Base-by-base conservation (phyloP, 164 flowering plant species). In the Cinnamomum chago region DNA sequence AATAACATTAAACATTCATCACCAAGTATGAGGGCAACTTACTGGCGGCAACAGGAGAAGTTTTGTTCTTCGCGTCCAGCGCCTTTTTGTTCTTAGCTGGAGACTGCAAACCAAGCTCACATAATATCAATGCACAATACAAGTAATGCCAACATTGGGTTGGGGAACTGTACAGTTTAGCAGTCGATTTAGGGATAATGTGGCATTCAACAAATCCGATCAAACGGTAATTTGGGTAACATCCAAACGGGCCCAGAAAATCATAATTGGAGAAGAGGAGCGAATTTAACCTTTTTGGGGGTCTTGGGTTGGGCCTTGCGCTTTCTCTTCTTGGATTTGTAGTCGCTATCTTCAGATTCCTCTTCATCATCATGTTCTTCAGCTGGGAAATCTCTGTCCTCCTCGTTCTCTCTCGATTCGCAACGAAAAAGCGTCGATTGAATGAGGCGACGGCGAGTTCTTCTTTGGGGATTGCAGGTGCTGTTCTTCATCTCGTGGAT, bases 401-500 rank as follows among this genome's bases (percentile, higher is more conserved):
- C 67, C 5, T 7, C 47, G 47, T 75, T 82, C 4, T 50, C 83
- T 10, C 50, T 85, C 10, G 82, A 55, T 47, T 76, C 79, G 60
- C 74, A 82, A 0, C 78, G 80, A 72, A 87, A 81, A 20, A 90
- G 82, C 35, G 88, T 88, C 15, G 91, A 80, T 80, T 90, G 94
- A 25, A 87, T 80, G 69, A 87, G 69, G 64, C 83, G 87, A 17
- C 88, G 87, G 15, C 75, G 84, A 22, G 73, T 72, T 71, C 77
- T 79, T 78, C 70, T 74, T 6, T 33, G 79, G 6, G 79, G 58
- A 33, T 35, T 64, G 22, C 64, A 72, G 33, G 25, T 15, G 11
- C 35, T 25, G 18, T 5, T 68, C 50, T 69, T 69, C 2, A 25
- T 71, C 58, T 5, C 69, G 18, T 52, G 81, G 27, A 70, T 27